Base-by-base conservation (phyloP, 805 yeast species). In the Saturnispora besseyi region DNA sequence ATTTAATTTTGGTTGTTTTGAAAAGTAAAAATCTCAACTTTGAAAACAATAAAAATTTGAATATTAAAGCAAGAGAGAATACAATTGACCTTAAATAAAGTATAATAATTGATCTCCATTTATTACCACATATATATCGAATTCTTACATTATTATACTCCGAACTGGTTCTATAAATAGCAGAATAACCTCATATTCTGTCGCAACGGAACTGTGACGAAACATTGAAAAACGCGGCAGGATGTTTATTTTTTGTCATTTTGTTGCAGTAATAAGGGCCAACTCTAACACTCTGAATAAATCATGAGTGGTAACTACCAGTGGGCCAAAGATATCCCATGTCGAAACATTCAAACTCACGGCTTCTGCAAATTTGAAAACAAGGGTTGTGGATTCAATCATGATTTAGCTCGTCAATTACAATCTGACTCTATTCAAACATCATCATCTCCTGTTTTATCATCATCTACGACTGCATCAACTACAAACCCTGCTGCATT, bases 361-460 rank as follows among this genome's bases (percentile, higher is more conserved):
- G 96, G 96, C 3, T 87, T 76, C 59, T 88, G 96, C 71, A 87
- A 87, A 63, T 87, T 77, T 67, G 89, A 86, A 58, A 84, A 84
- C 57, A 87, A 87, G 59, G 96, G 96, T 10, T 88, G 96, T 62
- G 84, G 82, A 2, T 88, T 87, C 62, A 80, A 78, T 46, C 95
- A 87, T 63, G 84, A 77, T 51, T 66, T 62, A 37, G 71, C 68
- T 44, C 59, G 61, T 29, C 45, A 52, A 40, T 54, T 41, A 37
- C 55, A 33, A 26, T 21, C 33, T 12, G 34, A 34, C 5, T 15
- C 28, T 26, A 22, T 29, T 5, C 46, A 29, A 33, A n/a, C 52
- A 33, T 42, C 47, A 10, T 38, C 50, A 9, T 26, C 34, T 40
- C 29, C 47, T 21, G 40, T 36, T 36, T 36, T 36, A 36, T 36